These are phyloP conservation scores for Chenopodium berlandieri DNA, from an alignment of 148 eudicot genomes.

Conservation along the genomic window DNA sequence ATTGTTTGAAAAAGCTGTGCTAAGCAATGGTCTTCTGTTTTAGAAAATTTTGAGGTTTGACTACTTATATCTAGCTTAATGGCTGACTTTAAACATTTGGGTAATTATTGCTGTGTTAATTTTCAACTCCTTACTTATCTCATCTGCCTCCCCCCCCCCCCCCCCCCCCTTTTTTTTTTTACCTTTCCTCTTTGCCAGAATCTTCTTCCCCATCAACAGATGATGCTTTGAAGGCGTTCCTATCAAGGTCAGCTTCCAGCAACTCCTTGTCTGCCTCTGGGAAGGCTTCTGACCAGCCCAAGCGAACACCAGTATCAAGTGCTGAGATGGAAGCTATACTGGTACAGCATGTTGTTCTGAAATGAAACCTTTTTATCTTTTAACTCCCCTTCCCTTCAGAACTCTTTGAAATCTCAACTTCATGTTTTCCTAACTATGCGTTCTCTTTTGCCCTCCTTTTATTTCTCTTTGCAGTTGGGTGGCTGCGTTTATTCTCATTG, in stretches of 20 bases:
- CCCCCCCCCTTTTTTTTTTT: neutral
- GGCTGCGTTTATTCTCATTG: conserved; percentile 53
- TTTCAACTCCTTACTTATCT: neutral
- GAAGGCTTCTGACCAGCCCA: conserved; percentile 90
- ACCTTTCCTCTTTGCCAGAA: conserved; percentile 32
- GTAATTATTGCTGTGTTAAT: neutral
- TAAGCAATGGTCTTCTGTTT: neutral
- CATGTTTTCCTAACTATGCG: neutral
- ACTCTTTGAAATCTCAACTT: neutral
- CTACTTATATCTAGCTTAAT: neutral
- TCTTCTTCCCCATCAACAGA: conserved; percentile 40
- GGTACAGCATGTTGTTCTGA: conserved; percentile 37
- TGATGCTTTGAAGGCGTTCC: conserved; percentile 41
- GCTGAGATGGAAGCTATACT: conserved; percentile 84
- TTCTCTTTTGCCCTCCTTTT: neutral
- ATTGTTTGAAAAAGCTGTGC: neutral
- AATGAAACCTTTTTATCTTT: neutral
- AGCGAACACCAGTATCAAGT: conserved; percentile 67
- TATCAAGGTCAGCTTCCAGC: conserved; percentile 45
- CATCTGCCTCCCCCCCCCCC: neutral
- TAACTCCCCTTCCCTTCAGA: neutral
- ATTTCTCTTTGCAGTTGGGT: conserved; percentile 61
- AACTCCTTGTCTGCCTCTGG: conserved; percentile 56
- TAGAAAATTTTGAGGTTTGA: neutral
- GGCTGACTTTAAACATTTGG: neutral